Evolutionary conservation across 768 basidiomycete species (phyloP), one percentile per base, ranked within the genome.

Genomic region (Albatrellus ellisii): DNA sequence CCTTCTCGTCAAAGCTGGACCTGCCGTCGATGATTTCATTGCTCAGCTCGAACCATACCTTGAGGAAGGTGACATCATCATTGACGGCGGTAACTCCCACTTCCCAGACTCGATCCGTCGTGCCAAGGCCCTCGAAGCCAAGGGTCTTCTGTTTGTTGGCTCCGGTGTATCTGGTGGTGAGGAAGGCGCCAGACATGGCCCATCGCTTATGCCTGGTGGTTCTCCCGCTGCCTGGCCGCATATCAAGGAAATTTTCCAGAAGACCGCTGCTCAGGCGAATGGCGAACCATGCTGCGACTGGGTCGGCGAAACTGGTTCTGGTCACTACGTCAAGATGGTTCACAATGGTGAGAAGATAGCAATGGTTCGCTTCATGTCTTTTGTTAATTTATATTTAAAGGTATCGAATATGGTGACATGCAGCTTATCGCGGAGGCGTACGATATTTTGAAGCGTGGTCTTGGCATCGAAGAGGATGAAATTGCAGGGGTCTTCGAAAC

Each of bases 271-370:
- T 45, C 90, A 98, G 60, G 87, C 83, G 48, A 71, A 88, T 42
- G 90, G 90, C 48, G 87, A 88, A 53, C 95, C 95, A 25, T 99
- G 95, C 72, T 97, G 94, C 61, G 95, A 99, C 68, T 99, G 95
- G 95, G 94, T 99, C 54, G 95, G 95, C 35, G 86, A 92, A 64
- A 82, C 79, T 47, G 95, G 91, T 46, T 70, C 87, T 36, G 92
- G 90, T 24, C 94, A 98, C 71, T 99, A 98, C 63, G 94, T 99
- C 64, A 99, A 99, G 73, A 98, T 99, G 94, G 94, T 99, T 48
- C 94, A 99, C 70, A 89, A 90, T 45, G 88, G 88, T 81, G 61
- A 56, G 58, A 28, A 25, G 20, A 12, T 34, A 42, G 15, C 38
- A 44, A 22, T 26, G 41, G n/a, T 49, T 44, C 34, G 37, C 42